These are phyloP conservation scores for Fusarium dlaminii DNA, from an alignment of 2,329 filamentous ascomycete genomes.

Conservation along the genomic window DNA sequence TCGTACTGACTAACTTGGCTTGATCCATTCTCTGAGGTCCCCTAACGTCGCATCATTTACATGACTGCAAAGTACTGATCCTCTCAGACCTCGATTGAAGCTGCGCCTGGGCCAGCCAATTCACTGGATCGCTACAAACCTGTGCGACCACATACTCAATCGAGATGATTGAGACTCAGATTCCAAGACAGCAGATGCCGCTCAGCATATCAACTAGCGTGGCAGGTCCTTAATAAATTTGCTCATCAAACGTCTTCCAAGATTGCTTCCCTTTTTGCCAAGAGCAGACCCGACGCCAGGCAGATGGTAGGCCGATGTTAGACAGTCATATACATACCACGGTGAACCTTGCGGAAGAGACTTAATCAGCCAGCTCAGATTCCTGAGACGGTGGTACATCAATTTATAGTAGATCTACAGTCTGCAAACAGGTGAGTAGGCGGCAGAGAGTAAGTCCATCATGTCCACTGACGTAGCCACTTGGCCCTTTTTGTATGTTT, in stretches of 20 bases:
- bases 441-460: not conserved
- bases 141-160: not conserved
- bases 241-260: not conserved
- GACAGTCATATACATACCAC: not conserved
- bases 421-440: not conserved
- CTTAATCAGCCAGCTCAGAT: not conserved
- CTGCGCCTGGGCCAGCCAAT: not conserved
- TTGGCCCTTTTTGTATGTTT: not conserved
- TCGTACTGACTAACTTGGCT: rapidly evolving
- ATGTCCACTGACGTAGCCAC: no score
- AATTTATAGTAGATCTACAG: not conserved
- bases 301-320: not conserved
- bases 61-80: rapidly evolving
- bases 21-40: rapidly evolving
- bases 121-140: not conserved
- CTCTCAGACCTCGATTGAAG: not conserved
- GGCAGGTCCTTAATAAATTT: no score
- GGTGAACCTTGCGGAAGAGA: rapidly evolving
- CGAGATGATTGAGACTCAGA: rapidly evolving
- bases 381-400: not conserved
- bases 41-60: rapidly evolving
- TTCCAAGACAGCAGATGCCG: rapidly evolving
- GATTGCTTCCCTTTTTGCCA: not conserved
- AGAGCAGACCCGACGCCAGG: not conserved
- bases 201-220: no score